Evolutionary conservation across 768 basidiomycete genomes (phyloP), one percentile per base, ranked within the genome.

Genomic region (Austroboletus eburneus): DNA sequence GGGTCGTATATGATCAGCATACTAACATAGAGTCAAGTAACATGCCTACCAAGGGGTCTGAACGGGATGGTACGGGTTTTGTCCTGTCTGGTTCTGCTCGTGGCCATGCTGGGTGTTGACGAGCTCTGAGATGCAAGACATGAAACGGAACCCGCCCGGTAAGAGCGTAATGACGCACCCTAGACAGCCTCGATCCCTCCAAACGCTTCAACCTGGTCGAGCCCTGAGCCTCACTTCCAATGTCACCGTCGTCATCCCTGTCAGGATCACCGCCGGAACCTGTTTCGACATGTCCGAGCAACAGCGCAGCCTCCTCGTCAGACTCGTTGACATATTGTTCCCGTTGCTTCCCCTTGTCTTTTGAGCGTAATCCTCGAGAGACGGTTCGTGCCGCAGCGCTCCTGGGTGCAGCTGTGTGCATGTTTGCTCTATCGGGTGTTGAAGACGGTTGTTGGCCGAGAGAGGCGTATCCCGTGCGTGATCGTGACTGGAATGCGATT

Each of bases 51-150:
- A 70, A 79, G 73, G 4, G 88, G 86, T 52, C 78, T 73, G 59
- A 92, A 90, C 5, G 87, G 84, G 50, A 92, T 75, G 9, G 81
- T 85, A 53, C 90, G 73, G 4, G 90, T 87, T 54, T 79, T 81
- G 64, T 89, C 87, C 55, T 85, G 84, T 13, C 48, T 57, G 20
- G 49, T 48, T 36, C 37, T 58, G 39, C 45, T 47, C 39, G 43
- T 50, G 6, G 24, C 38, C 27, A 21, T 52, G 20, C 47, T 45
- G 41, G 41, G 35, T 3, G 55, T 53, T 9, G 65, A 64, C 9
- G 66, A 53, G 16, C 50, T 57, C 58, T 65, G 48, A 35, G 17
- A 30, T 20, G 18, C 8, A 43, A 41, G 27, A 32, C 14, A 14
- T 39, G n/a, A 17, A 24, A 46, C 5, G 5, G 53, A n/a, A n/a